These are phyloP conservation scores for Clavispora santaluciae DNA, from an alignment of 805 yeast species.

Conservation along the genomic window DNA sequence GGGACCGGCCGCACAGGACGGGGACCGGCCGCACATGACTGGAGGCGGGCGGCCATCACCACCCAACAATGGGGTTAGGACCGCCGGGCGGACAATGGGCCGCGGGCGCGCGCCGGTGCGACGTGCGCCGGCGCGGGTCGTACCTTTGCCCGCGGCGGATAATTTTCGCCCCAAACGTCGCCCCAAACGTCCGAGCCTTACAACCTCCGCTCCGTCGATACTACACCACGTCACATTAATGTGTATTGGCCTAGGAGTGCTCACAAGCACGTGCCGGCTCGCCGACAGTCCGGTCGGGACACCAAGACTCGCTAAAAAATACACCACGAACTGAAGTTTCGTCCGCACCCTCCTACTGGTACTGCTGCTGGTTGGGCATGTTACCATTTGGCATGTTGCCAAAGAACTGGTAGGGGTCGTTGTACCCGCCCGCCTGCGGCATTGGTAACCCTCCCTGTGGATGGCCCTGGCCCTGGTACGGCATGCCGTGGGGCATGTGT, in stretches of 20 bases:
- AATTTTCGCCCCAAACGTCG: too few relatives aligned
- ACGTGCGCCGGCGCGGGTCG: too few relatives aligned
- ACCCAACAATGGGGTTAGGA: too few relatives aligned
- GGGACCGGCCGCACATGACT: too few relatives aligned
- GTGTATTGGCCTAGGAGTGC: neutral
- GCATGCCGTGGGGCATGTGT: constrained; percentile 42
- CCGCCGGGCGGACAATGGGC: too few relatives aligned
- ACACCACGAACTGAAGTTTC: constrained; percentile 1
- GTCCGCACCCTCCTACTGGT: constrained; percentile 32
- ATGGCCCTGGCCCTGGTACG: constrained; percentile 39
- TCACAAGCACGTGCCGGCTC: neutral
- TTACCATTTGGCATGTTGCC: constrained; percentile 49
- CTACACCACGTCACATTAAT: neutral
- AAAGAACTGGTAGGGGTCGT: constrained; percentile 60
- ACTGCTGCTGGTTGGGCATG: constrained; percentile 49
- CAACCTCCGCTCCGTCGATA: too few relatives aligned
- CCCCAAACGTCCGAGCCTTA: too few relatives aligned
- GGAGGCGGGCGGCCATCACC: too few relatives aligned
- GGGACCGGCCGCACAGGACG: too few relatives aligned
- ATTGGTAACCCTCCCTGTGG: constrained; percentile 39
- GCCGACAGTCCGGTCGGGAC: neutral
- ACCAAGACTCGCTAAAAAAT: neutral
- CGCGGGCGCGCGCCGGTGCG: too few relatives aligned
- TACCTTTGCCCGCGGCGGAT: too few relatives aligned
- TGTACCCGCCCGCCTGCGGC: constrained; percentile 47